Evolutionary conservation across 2,329 filamentous ascomycete genomes (phyloP).

Genomic region (Berkeleyomyces basicola): DNA sequence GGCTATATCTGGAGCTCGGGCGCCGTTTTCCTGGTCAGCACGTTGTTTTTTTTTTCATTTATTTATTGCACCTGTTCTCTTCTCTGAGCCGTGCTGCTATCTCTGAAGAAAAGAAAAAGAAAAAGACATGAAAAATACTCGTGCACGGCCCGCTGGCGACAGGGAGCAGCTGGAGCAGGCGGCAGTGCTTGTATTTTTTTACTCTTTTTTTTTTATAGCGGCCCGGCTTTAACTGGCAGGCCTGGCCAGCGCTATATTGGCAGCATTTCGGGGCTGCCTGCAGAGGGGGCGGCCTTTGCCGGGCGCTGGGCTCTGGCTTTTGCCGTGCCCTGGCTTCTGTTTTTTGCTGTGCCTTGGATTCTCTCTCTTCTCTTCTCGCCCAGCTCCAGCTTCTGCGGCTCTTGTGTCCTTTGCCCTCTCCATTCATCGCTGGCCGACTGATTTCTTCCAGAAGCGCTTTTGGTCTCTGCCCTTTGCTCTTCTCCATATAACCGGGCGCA

Average conservation of each 20-base stretch:
- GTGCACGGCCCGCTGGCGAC: neutral
- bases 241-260: neutral
- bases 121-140: neutral
- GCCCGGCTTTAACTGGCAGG: neutral
- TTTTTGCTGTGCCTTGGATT: neutral
- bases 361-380: neutral
- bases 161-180: neutral
- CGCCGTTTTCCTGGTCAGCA: neutral
- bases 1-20: neutral
- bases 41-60: neutral
- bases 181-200: neutral
- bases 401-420: too few species aligned
- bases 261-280: too few species aligned
- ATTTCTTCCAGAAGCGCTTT: too few species aligned
- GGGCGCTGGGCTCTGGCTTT: too few species aligned
- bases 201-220: neutral
- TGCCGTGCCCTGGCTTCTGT: too few species aligned
- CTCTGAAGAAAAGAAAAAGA: neutral
- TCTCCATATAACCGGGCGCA: neutral
- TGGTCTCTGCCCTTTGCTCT: neutral
- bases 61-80: neutral
- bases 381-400: neutral
- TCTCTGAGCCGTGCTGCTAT: neutral
- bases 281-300: too few species aligned
- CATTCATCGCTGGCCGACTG: too few species aligned